phyloP scores from a whole-genome alignment of 495 filamentous ascomycete species.

The Glonium stellatum region DNA sequence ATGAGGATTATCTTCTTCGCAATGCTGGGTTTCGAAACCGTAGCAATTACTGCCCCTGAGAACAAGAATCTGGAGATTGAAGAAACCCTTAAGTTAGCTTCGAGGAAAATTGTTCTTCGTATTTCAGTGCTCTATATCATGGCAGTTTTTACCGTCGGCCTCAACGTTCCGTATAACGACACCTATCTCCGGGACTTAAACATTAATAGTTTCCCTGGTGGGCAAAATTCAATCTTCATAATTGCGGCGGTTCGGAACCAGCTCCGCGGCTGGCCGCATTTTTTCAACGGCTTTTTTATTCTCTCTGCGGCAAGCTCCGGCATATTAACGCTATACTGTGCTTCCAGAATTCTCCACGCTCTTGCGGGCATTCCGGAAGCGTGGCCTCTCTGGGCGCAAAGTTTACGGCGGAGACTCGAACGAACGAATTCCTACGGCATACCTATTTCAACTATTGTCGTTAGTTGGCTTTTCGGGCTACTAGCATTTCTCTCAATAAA shows the following conservation, averaged over 20 bases:
- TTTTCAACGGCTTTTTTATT: slow-evolving; percentile 46
- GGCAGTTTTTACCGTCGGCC: slow-evolving; percentile 37
- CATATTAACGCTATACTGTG: slow-evolving; percentile 44
- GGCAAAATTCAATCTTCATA: slow-evolving; percentile 42
- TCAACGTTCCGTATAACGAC: slow-evolving; percentile 43
- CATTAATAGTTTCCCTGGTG: slow-evolving; percentile 38
- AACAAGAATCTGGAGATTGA: slow-evolving; percentile 40
- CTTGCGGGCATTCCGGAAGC: slow-evolving; percentile 38
- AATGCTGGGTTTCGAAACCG: slow-evolving; percentile 47
- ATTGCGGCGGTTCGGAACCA: slow-evolving; percentile 43
- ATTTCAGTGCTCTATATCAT: slow-evolving; percentile 43
- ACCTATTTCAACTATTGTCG: slow-evolving; percentile 44
- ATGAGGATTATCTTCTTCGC: slow-evolving; percentile 29
- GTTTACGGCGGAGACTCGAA: slow-evolving; percentile 35
- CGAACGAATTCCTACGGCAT: slow-evolving; percentile 41
- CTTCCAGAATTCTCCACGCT: slow-evolving; percentile 43
- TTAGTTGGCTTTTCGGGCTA: slow-evolving; percentile 43
- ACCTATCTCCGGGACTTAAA: slow-evolving; percentile 29
- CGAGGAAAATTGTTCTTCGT: slow-evolving; percentile 43
- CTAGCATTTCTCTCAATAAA: slow-evolving; percentile 44
- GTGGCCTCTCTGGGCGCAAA: slow-evolving; percentile 36
- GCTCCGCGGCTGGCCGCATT: slow-evolving; percentile 36
- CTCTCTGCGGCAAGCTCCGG: slow-evolving; percentile 44
- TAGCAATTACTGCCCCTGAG: slow-evolving; percentile 43
- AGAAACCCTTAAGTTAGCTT: slow-evolving; percentile 47